Evolutionary conservation across 176 grass and related monocot species (phyloP).

Genomic region (Canna indica): DNA sequence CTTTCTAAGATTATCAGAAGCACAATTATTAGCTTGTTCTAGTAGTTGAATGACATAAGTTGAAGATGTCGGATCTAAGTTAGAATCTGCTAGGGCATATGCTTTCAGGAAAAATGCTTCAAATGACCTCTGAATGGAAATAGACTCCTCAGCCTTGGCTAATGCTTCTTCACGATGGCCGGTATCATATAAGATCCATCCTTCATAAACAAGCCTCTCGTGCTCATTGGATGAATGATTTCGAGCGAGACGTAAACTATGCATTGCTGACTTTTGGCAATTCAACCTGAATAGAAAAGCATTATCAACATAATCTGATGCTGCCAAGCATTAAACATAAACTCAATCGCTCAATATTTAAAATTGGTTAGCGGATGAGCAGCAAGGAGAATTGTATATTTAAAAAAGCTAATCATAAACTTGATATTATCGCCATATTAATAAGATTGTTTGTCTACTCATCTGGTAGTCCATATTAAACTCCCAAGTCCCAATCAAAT

Average conservation of each 20-base stretch:
- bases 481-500: neutral
- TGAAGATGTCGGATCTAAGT: constrained; percentile 47
- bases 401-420: neutral
- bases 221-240: constrained; percentile 56
- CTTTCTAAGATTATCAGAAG: constrained; percentile 93
- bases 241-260: constrained; percentile 55
- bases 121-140: constrained; percentile 67
- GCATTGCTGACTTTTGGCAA: constrained; percentile 85
- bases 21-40: constrained; percentile 73
- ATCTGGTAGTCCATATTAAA: neutral
- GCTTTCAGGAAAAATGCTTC: constrained; percentile 95
- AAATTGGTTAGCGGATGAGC: neutral
- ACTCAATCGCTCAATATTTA: too few relatives aligned
- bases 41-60: constrained; percentile 71
- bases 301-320: neutral
- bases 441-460: neutral
- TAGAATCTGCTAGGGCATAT: constrained; percentile 75
- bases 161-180: constrained; percentile 82
- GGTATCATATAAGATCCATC: constrained; percentile 90
- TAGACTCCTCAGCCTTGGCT: constrained; percentile 72
- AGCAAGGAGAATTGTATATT: neutral
- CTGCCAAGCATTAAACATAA: too few relatives aligned
- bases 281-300: constrained; percentile 40
- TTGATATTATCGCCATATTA: neutral
- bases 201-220: constrained; percentile 90